Conservation (phyloP, 176 grass and related monocot genomes). For the Lolium perenne region DNA sequence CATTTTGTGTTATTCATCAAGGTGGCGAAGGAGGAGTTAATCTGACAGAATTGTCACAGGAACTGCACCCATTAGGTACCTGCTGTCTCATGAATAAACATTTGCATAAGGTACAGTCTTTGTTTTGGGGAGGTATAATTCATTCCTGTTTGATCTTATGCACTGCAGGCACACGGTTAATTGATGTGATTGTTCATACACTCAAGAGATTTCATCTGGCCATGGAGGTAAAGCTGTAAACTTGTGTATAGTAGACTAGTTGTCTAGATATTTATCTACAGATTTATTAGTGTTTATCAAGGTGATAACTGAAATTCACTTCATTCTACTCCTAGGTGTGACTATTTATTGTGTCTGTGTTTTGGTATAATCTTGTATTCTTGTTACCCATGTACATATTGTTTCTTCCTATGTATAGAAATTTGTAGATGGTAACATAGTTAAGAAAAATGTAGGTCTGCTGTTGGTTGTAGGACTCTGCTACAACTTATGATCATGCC, state of each 20-base stretch:
- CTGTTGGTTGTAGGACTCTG: constrained; percentile 12
- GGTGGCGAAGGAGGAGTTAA: constrained; percentile 79
- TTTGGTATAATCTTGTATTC: background rate
- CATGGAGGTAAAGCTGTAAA: constrained; percentile 67
- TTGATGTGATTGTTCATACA: constrained; percentile 59
- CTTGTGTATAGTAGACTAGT: constrained; percentile 8
- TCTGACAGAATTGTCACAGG: constrained; percentile 66
- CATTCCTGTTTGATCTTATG: constrained; percentile 22
- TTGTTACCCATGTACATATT: background rate
- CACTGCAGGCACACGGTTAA: constrained; percentile 30
- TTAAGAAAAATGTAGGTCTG: background rate
- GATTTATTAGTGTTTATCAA: background rate
- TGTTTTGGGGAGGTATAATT: background rate
- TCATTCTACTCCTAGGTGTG: background rate
- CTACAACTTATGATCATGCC: background rate
- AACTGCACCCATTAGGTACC: constrained; percentile 59
- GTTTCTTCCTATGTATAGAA: constrained; percentile 11
- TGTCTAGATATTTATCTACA: constrained; percentile 14
- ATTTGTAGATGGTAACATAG: constrained; percentile 3
- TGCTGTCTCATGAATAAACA: constrained; percentile 34
- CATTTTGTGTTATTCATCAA: constrained; percentile 68
- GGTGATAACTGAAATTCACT: too few relatives aligned
- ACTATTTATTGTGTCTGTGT: background rate
- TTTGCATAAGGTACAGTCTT: constrained; percentile 7
- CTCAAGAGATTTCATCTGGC: constrained; percentile 66